These are phyloP conservation scores for Saccharomyces mikatae DNA, from an alignment of 805 yeast species.

Conservation along the genomic window DNA sequence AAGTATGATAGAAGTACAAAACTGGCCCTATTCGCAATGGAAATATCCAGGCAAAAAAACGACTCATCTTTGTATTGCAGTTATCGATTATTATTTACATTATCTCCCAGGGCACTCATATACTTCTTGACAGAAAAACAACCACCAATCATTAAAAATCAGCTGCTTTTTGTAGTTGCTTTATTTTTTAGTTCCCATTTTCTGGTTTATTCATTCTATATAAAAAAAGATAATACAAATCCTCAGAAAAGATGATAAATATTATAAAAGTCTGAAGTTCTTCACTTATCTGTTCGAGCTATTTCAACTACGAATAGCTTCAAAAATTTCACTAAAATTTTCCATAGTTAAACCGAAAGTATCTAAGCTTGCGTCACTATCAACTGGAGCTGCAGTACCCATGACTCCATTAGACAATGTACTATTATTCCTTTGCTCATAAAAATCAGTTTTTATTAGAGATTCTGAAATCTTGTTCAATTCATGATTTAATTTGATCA, in stretches of 20 bases:
- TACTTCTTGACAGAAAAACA: not conserved
- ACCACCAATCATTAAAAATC: not conserved
- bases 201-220: not conserved
- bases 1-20: not conserved
- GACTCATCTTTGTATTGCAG: not conserved
- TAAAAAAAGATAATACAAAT: conserved; percentile 1
- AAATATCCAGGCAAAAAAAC: not conserved
- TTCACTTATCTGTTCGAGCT: not conserved
- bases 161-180: not conserved
- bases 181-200: conserved; percentile 3
- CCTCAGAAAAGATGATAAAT: not conserved
- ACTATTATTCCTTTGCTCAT: conserved; percentile 13
- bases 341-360: conserved; percentile 20
- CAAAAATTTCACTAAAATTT: conserved; percentile 12
- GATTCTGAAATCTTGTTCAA: conserved; percentile 26
- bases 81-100: too few species aligned
- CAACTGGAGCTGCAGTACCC: not conserved
- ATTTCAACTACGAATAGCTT: conserved; percentile 9
- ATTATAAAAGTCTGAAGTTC: not conserved
- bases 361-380: conserved; percentile 4
- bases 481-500: conserved; percentile 14
- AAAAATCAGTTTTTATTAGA: conserved; percentile 25
- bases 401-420: not conserved
- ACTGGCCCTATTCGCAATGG: not conserved
- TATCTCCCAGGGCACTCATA: not conserved